These are phyloP conservation scores for Boletus fagicola DNA, from an alignment of 768 basidiomycete species.

Conservation along the genomic window DNA sequence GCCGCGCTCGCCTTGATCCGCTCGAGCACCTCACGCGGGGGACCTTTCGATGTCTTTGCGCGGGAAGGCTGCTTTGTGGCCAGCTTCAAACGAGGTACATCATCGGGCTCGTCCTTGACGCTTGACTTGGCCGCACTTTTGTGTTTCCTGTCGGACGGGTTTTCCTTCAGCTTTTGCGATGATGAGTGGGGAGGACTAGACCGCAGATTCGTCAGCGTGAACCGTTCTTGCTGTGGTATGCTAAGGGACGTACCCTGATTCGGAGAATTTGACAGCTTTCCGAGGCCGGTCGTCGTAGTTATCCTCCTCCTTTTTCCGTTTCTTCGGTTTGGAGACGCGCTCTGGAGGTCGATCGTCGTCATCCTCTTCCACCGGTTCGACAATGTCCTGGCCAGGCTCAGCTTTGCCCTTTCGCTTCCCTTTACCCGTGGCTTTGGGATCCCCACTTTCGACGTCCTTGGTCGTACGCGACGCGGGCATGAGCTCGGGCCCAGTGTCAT, in stretches of 20 bases:
- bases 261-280: conserved; percentile 21
- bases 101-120: background rate
- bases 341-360: background rate
- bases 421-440: background rate
- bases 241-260: conserved; percentile 13
- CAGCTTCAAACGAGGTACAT: background rate
- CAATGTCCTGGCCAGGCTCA: background rate
- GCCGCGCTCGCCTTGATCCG: conserved; percentile 35
- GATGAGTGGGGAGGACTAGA: conserved; percentile 13
- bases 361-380: background rate
- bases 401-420: background rate
- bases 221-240: background rate
- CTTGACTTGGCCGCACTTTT: background rate
- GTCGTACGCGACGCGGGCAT: background rate
- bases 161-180: conserved; percentile 38
- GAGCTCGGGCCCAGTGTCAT: background rate
- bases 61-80: conserved; percentile 1
- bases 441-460: background rate
- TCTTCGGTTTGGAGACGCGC: conserved; percentile 11
- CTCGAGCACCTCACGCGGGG: conserved; percentile 39
- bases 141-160: conserved; percentile 12
- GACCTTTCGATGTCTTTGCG: conserved; percentile 32
- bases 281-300: conserved; percentile 22
- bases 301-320: conserved; percentile 23
- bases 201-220: background rate